A percentile compares a stretch with the other conserved stretches of the same genome.
Evolutionary conservation across 805 yeast genomes (phyloP).

Genomic region (Hanseniaspora clermontiae): DNA sequence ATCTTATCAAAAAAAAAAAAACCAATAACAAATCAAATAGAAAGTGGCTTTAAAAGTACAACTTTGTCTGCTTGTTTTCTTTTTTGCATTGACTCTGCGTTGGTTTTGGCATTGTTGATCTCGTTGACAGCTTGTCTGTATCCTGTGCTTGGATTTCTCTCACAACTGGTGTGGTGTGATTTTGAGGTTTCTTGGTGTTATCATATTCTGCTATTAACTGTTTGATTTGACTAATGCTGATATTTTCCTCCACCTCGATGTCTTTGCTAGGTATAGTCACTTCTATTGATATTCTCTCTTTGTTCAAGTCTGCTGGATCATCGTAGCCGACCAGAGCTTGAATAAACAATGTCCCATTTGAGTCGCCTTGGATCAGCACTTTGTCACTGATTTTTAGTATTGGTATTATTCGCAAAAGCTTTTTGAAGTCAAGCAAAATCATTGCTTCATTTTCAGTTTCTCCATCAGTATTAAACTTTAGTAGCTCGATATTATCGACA

Average conservation of each 20-base stretch:
- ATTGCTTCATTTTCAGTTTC: background rate
- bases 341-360: slow-evolving; percentile 5
- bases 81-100: slow-evolving; percentile 3
- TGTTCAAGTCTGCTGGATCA: background rate
- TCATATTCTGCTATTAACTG: slow-evolving; percentile 6
- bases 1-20: too few relatives aligned
- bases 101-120: background rate
- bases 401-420: slow-evolving; percentile 5
- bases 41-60: background rate
- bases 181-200: background rate
- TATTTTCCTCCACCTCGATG: slow-evolving; percentile 11
- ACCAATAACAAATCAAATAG: background rate
- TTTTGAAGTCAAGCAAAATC: slow-evolving; percentile 9
- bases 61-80: background rate
- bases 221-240: background rate
- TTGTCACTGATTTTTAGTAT: slow-evolving; percentile 11
- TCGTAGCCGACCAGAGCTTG: slow-evolving; percentile 8
- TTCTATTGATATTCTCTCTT: slow-evolving; percentile 11
- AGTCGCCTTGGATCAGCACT: slow-evolving; percentile 7
- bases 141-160: background rate
- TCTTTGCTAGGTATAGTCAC: slow-evolving; percentile 12
- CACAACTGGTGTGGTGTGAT: background rate
- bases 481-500: slow-evolving; percentile 5
- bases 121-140: background rate
- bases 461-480: background rate